Evolutionary conservation across 2,329 filamentous ascomycete genomes (phyloP), one percentile per base, ranked within the genome.

Genomic region (Eurotiales sp.): DNA sequence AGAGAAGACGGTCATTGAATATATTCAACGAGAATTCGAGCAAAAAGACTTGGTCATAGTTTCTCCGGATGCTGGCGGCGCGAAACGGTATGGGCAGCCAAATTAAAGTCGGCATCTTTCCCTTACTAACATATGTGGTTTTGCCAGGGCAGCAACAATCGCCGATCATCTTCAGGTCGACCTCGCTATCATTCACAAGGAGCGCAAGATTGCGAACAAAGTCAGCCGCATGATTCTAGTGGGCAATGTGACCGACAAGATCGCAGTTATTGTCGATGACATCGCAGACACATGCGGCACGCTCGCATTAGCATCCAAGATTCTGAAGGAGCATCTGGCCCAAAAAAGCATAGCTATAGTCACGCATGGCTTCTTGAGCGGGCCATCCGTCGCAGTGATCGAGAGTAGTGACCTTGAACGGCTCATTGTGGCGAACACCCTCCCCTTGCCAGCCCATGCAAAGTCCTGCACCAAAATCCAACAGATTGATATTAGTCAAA

Each of bases 211-310:
- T 15, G 85, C 85, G 54, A 95, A 95, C 64, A 90, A 95, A 65
- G 90, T 95, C 54, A 90, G 87, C 10, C 86, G 89, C 63, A 95
- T 96, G 90, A 88, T 90, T 1, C 85, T 97, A 14, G 92, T 97
- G 46, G 92, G 92, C 59, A 90, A 93, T 59, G 92, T 97, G 41
- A 81, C 84, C 58, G 87, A 88, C 74, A 93, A 93, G 75, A 85
- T 92, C 25, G 92, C 92, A 54, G 96, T 99, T 65, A 84, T 99
- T 42, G 92, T 99, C 41, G 92, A 97, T 68, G 92, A 97, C 68
- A 96, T 96, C 89, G 91, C 91, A 27, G 92, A 97, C 67, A 96
- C 92, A 3, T 96, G 90, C 69, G 90, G 90, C 59, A 95, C 90
- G 2, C 77, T 87, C 11, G 83, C 79, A 69, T 97, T 96, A 75